These are phyloP conservation scores for Aegle marmelos DNA, from an alignment of 345 rosid genomes.

Conservation along the genomic window DNA sequence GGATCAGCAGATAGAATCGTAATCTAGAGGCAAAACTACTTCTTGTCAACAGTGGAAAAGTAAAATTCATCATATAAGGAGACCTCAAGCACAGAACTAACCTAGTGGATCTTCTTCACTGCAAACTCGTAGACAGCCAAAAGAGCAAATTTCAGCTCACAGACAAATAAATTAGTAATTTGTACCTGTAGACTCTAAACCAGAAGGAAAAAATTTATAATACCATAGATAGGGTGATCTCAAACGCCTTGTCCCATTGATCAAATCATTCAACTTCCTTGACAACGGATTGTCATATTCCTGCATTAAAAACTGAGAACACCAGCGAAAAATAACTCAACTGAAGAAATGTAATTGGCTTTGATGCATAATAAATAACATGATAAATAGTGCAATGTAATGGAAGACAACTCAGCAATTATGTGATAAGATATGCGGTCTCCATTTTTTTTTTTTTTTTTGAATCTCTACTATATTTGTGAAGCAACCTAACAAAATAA, in stretches of 20 bases:
- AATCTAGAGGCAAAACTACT: neutral
- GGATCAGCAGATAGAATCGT: neutral
- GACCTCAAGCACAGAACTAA: neutral
- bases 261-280: conserved; percentile 76
- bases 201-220: neutral
- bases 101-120: neutral
- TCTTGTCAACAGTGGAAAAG: neutral
- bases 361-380: neutral
- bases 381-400: neutral
- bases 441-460: neutral
- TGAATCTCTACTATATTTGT: neutral
- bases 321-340: conserved; percentile 21
- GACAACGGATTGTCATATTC: conserved; percentile 72
- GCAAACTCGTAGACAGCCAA: neutral
- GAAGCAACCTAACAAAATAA: neutral
- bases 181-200: neutral
- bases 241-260: conserved; percentile 78
- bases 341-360: neutral
- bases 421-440: neutral
- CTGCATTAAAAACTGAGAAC: conserved; percentile 57
- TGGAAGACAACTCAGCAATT: neutral
- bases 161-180: neutral
- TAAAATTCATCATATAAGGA: neutral
- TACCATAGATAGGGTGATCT: conserved; percentile 49
- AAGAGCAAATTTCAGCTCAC: neutral